Evolutionary conservation across 2,329 filamentous ascomycete species (phyloP).

Genomic region (Aurifilum marmelostoma): DNA sequence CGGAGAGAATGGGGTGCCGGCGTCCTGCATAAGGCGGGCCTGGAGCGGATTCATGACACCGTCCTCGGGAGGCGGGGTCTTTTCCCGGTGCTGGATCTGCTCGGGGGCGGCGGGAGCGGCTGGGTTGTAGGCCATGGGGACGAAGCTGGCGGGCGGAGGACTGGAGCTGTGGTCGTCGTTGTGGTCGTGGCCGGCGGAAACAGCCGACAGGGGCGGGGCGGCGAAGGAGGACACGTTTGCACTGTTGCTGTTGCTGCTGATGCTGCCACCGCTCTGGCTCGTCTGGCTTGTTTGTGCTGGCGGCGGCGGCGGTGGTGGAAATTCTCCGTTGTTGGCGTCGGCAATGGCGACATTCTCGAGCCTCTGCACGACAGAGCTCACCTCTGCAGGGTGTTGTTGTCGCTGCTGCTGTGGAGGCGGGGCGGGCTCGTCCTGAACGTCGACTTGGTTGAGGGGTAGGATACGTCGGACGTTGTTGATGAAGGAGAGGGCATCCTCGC

Average conservation of each 20-base stretch:
- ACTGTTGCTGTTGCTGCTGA: slow-evolving; percentile 27
- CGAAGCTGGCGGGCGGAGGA: slow-evolving; percentile 49
- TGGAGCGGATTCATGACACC: slow-evolving; percentile 61
- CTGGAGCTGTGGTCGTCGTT: slow-evolving; percentile 37
- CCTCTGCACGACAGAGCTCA: slow-evolving; percentile 74
- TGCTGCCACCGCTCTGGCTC: slow-evolving; percentile 1
- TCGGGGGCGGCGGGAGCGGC: slow-evolving; percentile 77
- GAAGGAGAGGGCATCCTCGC: slow-evolving; percentile 71
- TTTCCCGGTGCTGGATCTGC: slow-evolving; percentile 71
- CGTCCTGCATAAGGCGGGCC: slow-evolving; percentile 61
- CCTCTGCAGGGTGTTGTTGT: slow-evolving; percentile 46
- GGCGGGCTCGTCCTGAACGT: slow-evolving; percentile 66
- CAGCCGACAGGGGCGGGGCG: slow-evolving; percentile 45
- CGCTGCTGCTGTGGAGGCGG: slow-evolving; percentile 45
- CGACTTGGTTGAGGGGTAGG: slow-evolving; percentile 62
- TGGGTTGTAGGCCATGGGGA: slow-evolving; percentile 76
- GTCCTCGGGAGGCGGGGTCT: slow-evolving; percentile 78
- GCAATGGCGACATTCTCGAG: slow-evolving; percentile 73
- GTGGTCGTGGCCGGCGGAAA: slow-evolving; percentile 38
- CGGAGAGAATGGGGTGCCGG: slow-evolving; percentile 54
- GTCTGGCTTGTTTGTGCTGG: slow-evolving; percentile 7
- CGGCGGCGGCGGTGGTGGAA: slow-evolving; percentile 24
- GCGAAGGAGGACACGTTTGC: slow-evolving; percentile 42
- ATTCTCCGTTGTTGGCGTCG: slow-evolving; percentile 51
- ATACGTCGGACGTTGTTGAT: slow-evolving; percentile 69